Evolutionary conservation across 306 rosid genomes (phyloP).

Genomic region (Trifolium subterraneum): DNA sequence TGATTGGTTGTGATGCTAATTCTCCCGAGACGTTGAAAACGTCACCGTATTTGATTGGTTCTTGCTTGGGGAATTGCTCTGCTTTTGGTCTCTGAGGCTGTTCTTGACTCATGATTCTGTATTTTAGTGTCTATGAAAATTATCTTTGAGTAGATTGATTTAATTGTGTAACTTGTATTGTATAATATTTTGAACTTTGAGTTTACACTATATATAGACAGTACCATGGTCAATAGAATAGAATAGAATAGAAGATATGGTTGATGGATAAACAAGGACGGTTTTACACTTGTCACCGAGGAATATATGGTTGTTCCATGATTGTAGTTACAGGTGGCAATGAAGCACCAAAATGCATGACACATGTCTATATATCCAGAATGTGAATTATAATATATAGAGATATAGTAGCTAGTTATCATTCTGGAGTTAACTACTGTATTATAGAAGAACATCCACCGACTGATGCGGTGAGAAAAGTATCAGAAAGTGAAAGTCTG

Average conservation of each 20-base stretch:
- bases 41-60: constrained; percentile 66
- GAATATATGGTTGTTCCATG: background rate
- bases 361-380: background rate
- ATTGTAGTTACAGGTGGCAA: constrained; percentile 31
- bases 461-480: no score
- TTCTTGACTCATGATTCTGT: constrained; percentile 32
- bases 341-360: background rate
- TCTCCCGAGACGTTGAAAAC: constrained; percentile 68
- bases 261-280: background rate
- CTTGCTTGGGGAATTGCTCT: constrained; percentile 6
- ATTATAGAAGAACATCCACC: no score
- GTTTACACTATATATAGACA: no score
- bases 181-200: no score
- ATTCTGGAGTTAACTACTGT: no score
- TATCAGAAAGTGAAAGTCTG: no score
- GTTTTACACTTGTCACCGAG: no score
- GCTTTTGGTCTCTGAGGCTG: constrained; percentile 5
- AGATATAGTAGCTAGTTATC: background rate
- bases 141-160: no score
- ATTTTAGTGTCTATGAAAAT: no score
- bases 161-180: no score
- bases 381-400: background rate
- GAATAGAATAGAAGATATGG: background rate
- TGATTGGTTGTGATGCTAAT: constrained; percentile 51
- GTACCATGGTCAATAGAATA: no score